A percentile compares a stretch with the other conserved stretches of the same genome.
phyloP scores from a whole-genome alignment of 2,329 filamentous ascomycete species.

The Amauroascus niger region DNA sequence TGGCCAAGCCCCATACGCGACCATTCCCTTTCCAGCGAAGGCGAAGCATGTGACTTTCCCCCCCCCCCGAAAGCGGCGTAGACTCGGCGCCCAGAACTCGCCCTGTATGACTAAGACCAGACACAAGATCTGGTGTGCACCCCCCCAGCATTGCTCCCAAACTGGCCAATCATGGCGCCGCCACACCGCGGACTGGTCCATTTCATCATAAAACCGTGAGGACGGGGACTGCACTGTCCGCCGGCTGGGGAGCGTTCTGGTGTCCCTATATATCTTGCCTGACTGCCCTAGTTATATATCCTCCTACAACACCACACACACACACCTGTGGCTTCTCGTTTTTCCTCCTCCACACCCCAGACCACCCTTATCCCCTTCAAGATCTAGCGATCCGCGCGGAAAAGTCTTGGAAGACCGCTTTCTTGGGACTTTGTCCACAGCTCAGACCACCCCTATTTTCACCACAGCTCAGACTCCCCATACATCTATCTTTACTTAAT shows the following conservation, averaged over 20 bases:
- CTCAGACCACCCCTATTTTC: background rate
- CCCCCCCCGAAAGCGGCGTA: background rate
- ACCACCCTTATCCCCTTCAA: constrained; percentile 6
- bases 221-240: background rate
- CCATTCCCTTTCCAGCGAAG: background rate
- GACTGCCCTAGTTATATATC: constrained; percentile 11
- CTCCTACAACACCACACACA: too few species aligned
- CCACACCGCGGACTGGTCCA: constrained; percentile 9
- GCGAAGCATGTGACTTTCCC: background rate
- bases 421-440: background rate
- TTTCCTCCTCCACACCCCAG: constrained; percentile 5
- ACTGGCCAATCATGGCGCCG: constrained; percentile 27
- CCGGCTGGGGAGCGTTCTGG: background rate
- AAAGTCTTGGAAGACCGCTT: constrained; percentile 4
- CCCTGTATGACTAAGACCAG: background rate
- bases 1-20: background rate
- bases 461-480: background rate
- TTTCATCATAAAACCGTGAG: constrained; percentile 7
- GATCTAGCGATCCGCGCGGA: constrained; percentile 7
- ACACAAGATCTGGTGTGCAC: background rate
- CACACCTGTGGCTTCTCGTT: constrained; percentile 9
- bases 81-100: background rate
- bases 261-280: constrained; percentile 9
- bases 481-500: background rate
- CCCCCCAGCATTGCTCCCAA: constrained; percentile 24